Conservation (phyloP, 2,329 filamentous ascomycete species). For the Aspergillus sergii region DNA sequence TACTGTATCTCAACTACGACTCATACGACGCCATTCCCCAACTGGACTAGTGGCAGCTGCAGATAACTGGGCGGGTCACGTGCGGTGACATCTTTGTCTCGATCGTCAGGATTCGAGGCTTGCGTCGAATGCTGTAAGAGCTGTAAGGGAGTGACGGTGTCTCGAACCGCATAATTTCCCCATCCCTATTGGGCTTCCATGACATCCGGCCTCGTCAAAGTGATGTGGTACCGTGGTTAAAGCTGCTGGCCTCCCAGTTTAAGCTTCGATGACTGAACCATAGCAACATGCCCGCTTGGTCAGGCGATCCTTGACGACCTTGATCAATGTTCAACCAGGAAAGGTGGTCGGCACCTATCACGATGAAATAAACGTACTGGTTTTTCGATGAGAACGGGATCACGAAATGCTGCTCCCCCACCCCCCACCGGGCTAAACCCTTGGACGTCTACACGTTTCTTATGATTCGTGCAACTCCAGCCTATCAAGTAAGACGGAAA, state of each 20-base stretch:
- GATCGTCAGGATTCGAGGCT: neutral
- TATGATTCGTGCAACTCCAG: neutral
- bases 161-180: neutral
- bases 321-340: neutral
- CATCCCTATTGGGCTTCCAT: neutral
- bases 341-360: neutral
- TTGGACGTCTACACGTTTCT: constrained; percentile 3
- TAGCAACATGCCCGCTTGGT: neutral
- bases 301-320: neutral
- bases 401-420: neutral
- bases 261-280: neutral
- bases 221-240: neutral
- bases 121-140: neutral
- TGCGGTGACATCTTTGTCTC: neutral
- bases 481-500: constrained; percentile 14
- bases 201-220: neutral
- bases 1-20: neutral
- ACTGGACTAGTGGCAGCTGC: neutral
- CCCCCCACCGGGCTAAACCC: constrained; percentile 3
- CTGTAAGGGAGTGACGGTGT: neutral
- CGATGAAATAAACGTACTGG: neutral
- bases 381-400: neutral
- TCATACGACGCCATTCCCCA: neutral
- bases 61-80: neutral
- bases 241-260: neutral